A percentile compares a stretch with the other conserved stretches of the same genome.
Conservation (phyloP, 208 protist species). For the Borovskyia barvae region DNA sequence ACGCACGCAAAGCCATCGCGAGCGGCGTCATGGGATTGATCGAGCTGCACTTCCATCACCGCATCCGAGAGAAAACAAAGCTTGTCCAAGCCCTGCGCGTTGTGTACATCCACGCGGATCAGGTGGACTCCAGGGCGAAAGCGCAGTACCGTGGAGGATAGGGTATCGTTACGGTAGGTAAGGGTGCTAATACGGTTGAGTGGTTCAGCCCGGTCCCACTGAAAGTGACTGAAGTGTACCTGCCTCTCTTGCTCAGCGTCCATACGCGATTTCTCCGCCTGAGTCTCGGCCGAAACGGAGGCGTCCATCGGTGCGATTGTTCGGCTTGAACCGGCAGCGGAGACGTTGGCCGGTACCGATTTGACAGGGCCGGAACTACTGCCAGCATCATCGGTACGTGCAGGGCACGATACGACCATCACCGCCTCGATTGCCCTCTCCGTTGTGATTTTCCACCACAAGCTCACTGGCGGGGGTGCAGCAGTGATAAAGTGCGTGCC, state of each 20-base stretch:
- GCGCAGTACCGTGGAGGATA: conserved; percentile 30
- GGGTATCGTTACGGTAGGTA: conserved; percentile 41
- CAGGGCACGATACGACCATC: conserved; percentile 18
- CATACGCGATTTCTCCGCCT: background rate
- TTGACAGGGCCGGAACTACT: too few species aligned
- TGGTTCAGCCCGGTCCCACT: conserved; percentile 63
- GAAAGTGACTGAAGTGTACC: conserved; percentile 53
- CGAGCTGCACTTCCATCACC: conserved; percentile 36
- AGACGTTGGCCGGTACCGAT: background rate
- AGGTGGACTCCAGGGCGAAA: conserved; percentile 56
- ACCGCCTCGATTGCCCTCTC: conserved; percentile 18
- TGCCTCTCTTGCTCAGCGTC: conserved; percentile 15
- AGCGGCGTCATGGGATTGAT: conserved; percentile 30
- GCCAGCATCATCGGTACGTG: conserved; percentile 9
- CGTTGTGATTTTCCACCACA: conserved; percentile 27
- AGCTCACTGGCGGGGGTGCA: background rate
- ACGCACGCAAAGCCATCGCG: conserved; percentile 34
- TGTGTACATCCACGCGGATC: conserved; percentile 54
- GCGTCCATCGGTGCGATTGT: background rate
- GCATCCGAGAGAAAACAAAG: conserved; percentile 52
- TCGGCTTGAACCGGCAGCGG: background rate
- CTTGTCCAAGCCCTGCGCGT: conserved; percentile 35
- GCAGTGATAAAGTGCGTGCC: background rate
- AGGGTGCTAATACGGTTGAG: conserved; percentile 40
- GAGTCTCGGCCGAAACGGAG: background rate